Percentiles rank a stretch among this genome's conserved stretches.
Conservation (phyloP, 2,329 filamentous ascomycete species). For the Aureobasidium sp. region DNA sequence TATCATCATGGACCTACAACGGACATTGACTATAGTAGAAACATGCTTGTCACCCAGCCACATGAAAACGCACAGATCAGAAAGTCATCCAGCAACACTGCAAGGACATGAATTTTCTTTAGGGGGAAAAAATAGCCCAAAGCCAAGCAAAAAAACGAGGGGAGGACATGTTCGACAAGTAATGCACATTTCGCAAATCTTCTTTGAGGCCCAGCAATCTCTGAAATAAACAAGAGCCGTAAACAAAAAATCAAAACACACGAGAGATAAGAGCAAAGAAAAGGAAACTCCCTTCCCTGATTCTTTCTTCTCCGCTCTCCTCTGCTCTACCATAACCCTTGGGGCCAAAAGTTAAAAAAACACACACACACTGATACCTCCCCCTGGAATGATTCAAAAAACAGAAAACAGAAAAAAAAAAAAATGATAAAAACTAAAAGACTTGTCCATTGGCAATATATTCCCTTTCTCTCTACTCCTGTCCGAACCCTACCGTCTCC, state of each 20-base stretch:
- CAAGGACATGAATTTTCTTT: too few species aligned
- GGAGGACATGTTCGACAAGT: background rate
- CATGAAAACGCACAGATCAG: too few species aligned
- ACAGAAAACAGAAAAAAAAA: background rate
- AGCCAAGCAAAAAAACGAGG: background rate
- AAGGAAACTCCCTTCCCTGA: background rate
- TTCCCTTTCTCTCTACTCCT: constrained; percentile 60
- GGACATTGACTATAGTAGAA: too few species aligned
- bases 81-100: too few species aligned
- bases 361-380: background rate
- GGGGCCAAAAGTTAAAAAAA: too few species aligned
- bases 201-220: background rate
- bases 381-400: background rate
- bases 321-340: background rate
- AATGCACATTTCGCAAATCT: background rate
- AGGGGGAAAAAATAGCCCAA: too few species aligned
- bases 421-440: background rate
- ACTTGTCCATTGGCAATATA: background rate
- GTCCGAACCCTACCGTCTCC: constrained; percentile 97
- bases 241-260: background rate
- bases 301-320: background rate
- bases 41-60: too few species aligned
- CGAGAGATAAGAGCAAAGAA: background rate
- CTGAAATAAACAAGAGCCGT: background rate
- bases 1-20: too few species aligned